Base-by-base conservation (phyloP, 805 yeast species). In the Osmozyma mogii region DNA sequence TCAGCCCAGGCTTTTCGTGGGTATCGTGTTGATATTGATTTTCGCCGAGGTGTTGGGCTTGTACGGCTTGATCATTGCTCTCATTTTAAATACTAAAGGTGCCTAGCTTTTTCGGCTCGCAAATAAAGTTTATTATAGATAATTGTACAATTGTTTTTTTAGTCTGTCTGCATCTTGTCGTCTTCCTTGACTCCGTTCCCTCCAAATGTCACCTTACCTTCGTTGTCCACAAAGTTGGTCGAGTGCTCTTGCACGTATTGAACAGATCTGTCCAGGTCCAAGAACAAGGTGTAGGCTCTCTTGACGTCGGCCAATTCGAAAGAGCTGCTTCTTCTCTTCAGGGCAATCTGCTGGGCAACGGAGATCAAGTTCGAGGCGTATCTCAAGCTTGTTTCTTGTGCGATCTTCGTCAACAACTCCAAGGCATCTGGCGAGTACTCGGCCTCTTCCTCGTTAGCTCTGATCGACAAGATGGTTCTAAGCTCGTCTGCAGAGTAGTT, bases 381-480 rank as follows among this genome's bases (percentile, higher is more conserved):
- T 50, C 99, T 77, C 47, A 92, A 70, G 53, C 94, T 79, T 5
- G 97, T 84, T 52, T 83, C 95, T 40, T 73, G 68, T 10, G 95
- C 96, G 39, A 88, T 84, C 52, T 85, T 83, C 15, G 97, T 84
- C 45, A 92, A 70, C 44, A 87, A 68, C 27, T 83, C 89, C 40
- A 89, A 65, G 0, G 96, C 95, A 48, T 87, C 96, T 6, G 71
- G 68, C 10, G 77, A 56, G 38, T 92, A 62, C 42, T 84, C 92
- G 29, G 84, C 88, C 50, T 88, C 96, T 58, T 92, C 99, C 52
- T 87, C 95, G 47, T 78, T 83, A 2, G 96, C 85, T 50, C 99
- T 77, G 46, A 89, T 92, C 17, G 83, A 68, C 39, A 92, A 64
- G 47, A 92, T 92, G 28, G 87, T 77, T 49, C 80, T 73, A 49